A percentile compares a stretch with the other conserved stretches of the same genome.
phyloP scores from a whole-genome alignment of 331 rosid genomes.

The Acacia concinna region DNA sequence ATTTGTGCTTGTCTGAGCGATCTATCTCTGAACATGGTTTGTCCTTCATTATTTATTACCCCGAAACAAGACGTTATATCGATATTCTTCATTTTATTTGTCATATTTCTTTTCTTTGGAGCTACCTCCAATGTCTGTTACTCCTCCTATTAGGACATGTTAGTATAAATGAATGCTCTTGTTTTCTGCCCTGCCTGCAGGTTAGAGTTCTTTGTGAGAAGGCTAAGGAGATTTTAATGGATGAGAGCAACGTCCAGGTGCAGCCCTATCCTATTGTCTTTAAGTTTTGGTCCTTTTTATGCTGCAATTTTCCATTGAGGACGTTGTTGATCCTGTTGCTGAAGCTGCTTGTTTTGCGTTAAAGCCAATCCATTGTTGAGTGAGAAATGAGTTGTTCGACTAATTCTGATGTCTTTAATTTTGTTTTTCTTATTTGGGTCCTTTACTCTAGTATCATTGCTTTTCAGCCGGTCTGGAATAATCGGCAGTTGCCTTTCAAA shows the following conservation, averaged over 20 bases:
- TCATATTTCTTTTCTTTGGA: neutral
- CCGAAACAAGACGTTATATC: slow-evolving; percentile 21
- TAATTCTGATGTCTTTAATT: neutral
- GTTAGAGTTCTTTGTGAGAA: slow-evolving; percentile 86
- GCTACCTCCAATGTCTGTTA: slow-evolving; percentile 12
- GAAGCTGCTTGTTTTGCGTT: slow-evolving; percentile 6
- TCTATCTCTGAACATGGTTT: slow-evolving; percentile 11
- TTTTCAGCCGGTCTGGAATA: slow-evolving; percentile 16
- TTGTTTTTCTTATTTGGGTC: neutral
- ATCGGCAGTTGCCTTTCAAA: neutral
- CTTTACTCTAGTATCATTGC: neutral
- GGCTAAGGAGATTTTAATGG: slow-evolving; percentile 89
- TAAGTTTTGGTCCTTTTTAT: slow-evolving; percentile 8
- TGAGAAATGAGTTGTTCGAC: slow-evolving; percentile 16
- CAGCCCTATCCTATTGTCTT: slow-evolving; percentile 25
- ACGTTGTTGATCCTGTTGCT: neutral
- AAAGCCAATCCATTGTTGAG: slow-evolving; percentile 11
- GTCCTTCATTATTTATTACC: neutral
- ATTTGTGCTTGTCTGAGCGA: slow-evolving; percentile 4
- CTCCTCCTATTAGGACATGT: slow-evolving; percentile 11
- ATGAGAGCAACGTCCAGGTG: slow-evolving; percentile 96
- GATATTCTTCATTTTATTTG: slow-evolving; percentile 16
- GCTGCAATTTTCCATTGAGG: neutral
- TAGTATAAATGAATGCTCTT: slow-evolving; percentile 18
- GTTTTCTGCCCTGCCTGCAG: slow-evolving; percentile 48